Evolutionary conservation across 257 asterid species (phyloP).

Genomic region (Datura wrightii): DNA sequence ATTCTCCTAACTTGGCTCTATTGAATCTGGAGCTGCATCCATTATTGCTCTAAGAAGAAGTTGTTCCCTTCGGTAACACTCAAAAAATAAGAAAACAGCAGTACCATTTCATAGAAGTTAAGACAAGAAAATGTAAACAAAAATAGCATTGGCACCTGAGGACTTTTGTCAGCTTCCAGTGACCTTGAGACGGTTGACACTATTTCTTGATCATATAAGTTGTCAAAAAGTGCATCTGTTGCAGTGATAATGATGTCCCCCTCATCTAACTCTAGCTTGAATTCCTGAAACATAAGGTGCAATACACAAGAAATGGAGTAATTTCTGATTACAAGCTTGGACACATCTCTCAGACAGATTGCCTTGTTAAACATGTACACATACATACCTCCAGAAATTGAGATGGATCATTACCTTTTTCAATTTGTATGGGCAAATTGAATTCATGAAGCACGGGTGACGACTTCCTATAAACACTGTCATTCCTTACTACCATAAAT

Average conservation of each 20-base stretch:
- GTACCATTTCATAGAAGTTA: neutral
- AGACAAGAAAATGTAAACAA: neutral
- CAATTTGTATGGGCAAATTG: conserved; percentile 68
- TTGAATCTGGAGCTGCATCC: neutral
- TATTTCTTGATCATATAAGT: conserved; percentile 75
- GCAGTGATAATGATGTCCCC: conserved; percentile 69
- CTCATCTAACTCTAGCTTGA: conserved; percentile 67
- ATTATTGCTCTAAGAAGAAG: neutral
- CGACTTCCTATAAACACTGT: conserved; percentile 60
- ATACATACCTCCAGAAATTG: conserved; percentile 64
- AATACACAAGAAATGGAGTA: conserved; percentile 12
- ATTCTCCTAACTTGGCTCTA: neutral
- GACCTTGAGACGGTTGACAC: conserved; percentile 54
- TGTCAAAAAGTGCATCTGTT: conserved; percentile 86
- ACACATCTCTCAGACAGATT: neutral
- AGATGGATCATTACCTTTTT: conserved; percentile 64
- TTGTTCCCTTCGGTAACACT: neutral
- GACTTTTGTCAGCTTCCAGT: conserved; percentile 53
- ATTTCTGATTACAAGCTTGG: neutral
- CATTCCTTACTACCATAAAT: conserved; percentile 66
- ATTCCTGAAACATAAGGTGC: conserved; percentile 48
- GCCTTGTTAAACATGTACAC: conserved; percentile 8
- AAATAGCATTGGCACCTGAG: conserved; percentile 50
- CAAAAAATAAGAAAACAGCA: neutral
- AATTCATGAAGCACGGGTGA: conserved; percentile 74